phyloP scores from a whole-genome alignment of 2,329 filamentous ascomycete genomes.

The Fusarium agapanthi region DNA sequence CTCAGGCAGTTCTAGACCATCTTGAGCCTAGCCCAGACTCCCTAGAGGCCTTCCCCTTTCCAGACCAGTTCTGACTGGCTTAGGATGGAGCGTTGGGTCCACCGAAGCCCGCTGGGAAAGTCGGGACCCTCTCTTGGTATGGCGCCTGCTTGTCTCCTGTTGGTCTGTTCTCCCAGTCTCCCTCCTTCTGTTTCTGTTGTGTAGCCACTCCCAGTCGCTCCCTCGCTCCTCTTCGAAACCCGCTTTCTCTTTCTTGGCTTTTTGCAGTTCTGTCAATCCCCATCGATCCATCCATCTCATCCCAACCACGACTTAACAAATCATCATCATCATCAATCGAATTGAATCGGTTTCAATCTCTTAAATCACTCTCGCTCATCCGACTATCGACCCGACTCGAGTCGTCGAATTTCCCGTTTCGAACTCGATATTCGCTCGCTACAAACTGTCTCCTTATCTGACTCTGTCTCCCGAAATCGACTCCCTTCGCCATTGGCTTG shows the following conservation, averaged over 20 bases:
- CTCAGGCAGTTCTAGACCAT: not conserved
- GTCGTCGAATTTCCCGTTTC: not conserved
- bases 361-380: conserved; percentile 13
- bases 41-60: conserved; percentile 29
- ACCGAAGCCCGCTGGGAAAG: conserved; percentile 17
- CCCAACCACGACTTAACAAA: conserved; percentile 17
- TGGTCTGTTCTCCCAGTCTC: conserved; percentile 26
- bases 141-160: conserved; percentile 34
- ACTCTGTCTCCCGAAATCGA: conserved; percentile 5
- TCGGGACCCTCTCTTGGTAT: conserved; percentile 19
- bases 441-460: not conserved
- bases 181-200: conserved; percentile 16
- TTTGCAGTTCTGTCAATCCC: conserved; percentile 37
- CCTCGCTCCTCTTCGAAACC: conserved; percentile 32
- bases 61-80: conserved; percentile 16
- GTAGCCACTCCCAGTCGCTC: conserved; percentile 34
- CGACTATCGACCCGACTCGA: not conserved
- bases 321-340: conserved; percentile 13
- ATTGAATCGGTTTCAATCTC: not conserved
- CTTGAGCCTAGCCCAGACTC: conserved; percentile 14
- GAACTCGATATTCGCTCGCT: conserved; percentile 15
- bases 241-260: conserved; percentile 34
- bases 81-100: not conserved
- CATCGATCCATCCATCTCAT: conserved; percentile 26
- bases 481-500: conserved; percentile 18